These are phyloP conservation scores for Xylaria castorea DNA, from an alignment of 495 filamentous ascomycete species.

Conservation along the genomic window DNA sequence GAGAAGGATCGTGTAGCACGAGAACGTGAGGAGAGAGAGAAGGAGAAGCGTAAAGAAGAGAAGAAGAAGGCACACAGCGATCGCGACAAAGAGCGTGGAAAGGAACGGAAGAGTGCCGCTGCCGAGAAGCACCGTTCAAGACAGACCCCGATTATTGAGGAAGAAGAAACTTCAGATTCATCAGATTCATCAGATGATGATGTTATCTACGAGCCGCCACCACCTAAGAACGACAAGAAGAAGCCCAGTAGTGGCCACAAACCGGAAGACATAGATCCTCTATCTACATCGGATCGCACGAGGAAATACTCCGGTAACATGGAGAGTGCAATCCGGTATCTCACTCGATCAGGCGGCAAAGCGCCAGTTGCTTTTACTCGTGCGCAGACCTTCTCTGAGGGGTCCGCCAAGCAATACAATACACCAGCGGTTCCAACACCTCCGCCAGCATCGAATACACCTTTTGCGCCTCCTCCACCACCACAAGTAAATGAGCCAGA, in stretches of 20 bases:
- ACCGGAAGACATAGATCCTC: constrained; percentile 37
- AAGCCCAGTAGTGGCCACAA: constrained; percentile 49
- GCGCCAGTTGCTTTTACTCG: constrained; percentile 32
- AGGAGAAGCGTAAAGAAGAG: constrained; percentile 41
- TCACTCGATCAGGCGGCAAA: constrained; percentile 37
- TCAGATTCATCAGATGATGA: constrained; percentile 41
- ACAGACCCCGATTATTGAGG: constrained; percentile 41
- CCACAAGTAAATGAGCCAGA: constrained; percentile 30
- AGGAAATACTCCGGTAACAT: constrained; percentile 38
- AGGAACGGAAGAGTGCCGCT: constrained; percentile 30
- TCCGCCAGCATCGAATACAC: constrained; percentile 34
- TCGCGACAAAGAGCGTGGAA: constrained; percentile 41
- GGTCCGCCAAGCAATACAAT: constrained; percentile 32
- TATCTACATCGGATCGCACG: constrained; percentile 32
- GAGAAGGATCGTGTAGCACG: constrained; percentile 45
- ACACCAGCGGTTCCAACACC: constrained; percentile 47
- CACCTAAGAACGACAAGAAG: constrained; percentile 49
- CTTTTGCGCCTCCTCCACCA: constrained; percentile 38
- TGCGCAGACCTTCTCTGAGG: constrained; percentile 39
- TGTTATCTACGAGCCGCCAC: constrained; percentile 27
- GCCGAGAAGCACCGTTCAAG: constrained; percentile 46
- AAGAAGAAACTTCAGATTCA: constrained; percentile 26
- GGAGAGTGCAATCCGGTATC: constrained; percentile 38
- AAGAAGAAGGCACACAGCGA: constrained; percentile 45
- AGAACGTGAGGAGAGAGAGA: constrained; percentile 37